Conservation (phyloP, 2,329 filamentous ascomycete genomes). For the Ophiostoma montium region DNA sequence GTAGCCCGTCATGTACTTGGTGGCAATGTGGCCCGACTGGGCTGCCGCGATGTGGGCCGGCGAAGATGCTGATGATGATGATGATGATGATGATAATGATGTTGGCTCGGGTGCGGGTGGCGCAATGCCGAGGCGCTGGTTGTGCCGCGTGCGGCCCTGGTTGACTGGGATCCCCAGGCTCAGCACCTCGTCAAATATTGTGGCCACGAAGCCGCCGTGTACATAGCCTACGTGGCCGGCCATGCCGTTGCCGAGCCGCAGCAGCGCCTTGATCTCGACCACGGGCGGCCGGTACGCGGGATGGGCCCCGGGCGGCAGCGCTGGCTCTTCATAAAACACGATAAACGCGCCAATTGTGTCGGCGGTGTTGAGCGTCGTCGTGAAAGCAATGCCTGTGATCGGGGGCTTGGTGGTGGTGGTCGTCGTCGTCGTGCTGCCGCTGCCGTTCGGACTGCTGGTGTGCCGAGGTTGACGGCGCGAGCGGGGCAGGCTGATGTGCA, state of each 20-base stretch:
- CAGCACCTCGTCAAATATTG: slow-evolving; percentile 44
- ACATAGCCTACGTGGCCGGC: slow-evolving; percentile 37
- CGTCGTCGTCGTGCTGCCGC: too few relatives aligned
- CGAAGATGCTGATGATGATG: too few relatives aligned
- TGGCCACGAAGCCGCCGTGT: slow-evolving; percentile 44
- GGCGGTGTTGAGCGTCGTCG: slow-evolving; percentile 34
- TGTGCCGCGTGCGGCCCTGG: slow-evolving; percentile 6
- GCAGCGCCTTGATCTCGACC: slow-evolving; percentile 20
- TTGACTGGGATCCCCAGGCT: slow-evolving; percentile 35
- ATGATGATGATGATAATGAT: too few relatives aligned
- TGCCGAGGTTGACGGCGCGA: slow-evolving; percentile 24
- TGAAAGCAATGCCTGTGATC: slow-evolving; percentile 18
- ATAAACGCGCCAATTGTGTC: slow-evolving; percentile 34
- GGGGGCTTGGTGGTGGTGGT: slow-evolving; percentile 1
- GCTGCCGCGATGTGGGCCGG: slow-evolving; percentile 8
- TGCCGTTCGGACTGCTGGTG: not conserved
- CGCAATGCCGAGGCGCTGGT: not conserved
- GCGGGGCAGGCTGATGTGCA: slow-evolving; percentile 24
- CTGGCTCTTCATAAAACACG: slow-evolving; percentile 26
- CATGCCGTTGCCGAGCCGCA: slow-evolving; percentile 33
- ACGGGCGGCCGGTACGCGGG: slow-evolving; percentile 11
- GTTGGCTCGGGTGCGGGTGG: not conserved
- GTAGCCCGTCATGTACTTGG: slow-evolving; percentile 32
- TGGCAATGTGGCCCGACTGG: slow-evolving; percentile 3
- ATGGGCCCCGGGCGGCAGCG: not conserved